Evolutionary conservation across 139 green algal genomes (phyloP), one percentile per base, ranked within the genome.

Genomic region (Micractinium sp.): DNA sequence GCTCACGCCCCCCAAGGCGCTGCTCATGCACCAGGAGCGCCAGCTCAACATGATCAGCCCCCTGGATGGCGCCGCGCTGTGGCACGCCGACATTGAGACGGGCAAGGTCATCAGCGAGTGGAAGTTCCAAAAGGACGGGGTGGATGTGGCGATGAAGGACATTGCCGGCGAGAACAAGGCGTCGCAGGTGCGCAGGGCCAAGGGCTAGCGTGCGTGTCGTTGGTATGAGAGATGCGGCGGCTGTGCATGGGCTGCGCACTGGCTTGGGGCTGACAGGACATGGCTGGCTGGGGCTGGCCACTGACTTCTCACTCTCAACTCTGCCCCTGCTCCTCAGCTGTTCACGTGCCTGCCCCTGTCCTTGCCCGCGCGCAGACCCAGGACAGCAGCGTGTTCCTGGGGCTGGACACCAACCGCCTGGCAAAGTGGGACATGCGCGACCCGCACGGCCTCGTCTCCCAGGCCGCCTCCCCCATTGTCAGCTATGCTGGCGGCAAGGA

Each of bases 31-130:
- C 67, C 36, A 79, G n/a, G 97, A 99, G 93, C 91, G 87, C 31
- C 92, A 88, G 41, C 98, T 99, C 95, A 97, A 98, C 93, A 94
- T 99, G 90, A 92, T 99, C 39, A 97, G 81, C 12, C 96, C 96
- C 14, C 90, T 92, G 35, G 69, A 88, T 31, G 82, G 82, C 47
- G 91, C 90, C 81, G 89, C 90, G 41, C 47, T 98, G 90, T 93
- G 93, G 76, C 93, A 97, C 41, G 93, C 95, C 75, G 93, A 96
- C 89, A 93, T 97, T 2, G 93, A 96, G 86, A 92, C 92, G 22
- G 91, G 93, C 25, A 93, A 92, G 86, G 93, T 99, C 1, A 95
- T 99, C 36, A 92, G 89, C 60, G 95, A 98, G 85, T 99, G 95
- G 93, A 89, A 73, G 53, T 98, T 98, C 86, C 71, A 96, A n/a